Percentiles rank a stretch among this genome's conserved stretches.
Evolutionary conservation across 2,329 filamentous ascomycete genomes (phyloP).

Genomic region (Periconia digitata): DNA sequence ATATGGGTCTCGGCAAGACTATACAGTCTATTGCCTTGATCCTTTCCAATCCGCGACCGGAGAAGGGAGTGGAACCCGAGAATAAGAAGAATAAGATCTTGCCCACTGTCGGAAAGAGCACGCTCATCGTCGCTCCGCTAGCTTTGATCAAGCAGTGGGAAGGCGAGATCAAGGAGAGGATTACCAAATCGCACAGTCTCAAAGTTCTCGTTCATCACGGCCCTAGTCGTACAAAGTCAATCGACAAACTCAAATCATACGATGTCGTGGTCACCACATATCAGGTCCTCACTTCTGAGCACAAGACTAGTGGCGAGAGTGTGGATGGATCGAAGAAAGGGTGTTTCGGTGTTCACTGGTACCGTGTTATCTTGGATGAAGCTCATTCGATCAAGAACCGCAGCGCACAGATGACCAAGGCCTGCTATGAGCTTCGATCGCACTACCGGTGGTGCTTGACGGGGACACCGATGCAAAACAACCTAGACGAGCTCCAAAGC

Average conservation of each 20-base stretch:
- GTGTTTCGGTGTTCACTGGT: constrained; percentile 92
- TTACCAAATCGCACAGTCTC: constrained; percentile 68
- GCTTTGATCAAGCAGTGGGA: constrained; percentile 98
- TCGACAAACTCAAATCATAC: constrained; percentile 75
- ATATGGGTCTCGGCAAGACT: constrained; percentile 97
- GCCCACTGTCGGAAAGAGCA: constrained; percentile 71
- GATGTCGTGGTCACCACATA: constrained; percentile 98
- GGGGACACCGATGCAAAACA: constrained; percentile 97
- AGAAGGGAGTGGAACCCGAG: constrained; percentile 50
- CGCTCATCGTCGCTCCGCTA: constrained; percentile 87
- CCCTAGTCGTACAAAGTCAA: constrained; percentile 76
- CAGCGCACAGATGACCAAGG: constrained; percentile 92
- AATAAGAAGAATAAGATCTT: constrained; percentile 67
- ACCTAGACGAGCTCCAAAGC: constrained; percentile 92
- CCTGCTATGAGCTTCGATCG: constrained; percentile 79
- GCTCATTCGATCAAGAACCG: constrained; percentile 98
- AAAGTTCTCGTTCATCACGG: constrained; percentile 91
- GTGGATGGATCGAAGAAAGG: constrained; percentile 69
- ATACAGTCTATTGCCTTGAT: constrained; percentile 90
- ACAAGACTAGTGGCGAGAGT: constrained; percentile 67
- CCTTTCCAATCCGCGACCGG: constrained; percentile 72
- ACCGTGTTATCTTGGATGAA: constrained; percentile 91
- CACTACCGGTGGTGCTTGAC: constrained; percentile 96
- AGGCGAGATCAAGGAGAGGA: constrained; percentile 82
- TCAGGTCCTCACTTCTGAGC: constrained; percentile 90